Evolutionary conservation across 495 filamentous ascomycete species (phyloP).

Genomic region (Lasiosphaeriaceae sp.): DNA sequence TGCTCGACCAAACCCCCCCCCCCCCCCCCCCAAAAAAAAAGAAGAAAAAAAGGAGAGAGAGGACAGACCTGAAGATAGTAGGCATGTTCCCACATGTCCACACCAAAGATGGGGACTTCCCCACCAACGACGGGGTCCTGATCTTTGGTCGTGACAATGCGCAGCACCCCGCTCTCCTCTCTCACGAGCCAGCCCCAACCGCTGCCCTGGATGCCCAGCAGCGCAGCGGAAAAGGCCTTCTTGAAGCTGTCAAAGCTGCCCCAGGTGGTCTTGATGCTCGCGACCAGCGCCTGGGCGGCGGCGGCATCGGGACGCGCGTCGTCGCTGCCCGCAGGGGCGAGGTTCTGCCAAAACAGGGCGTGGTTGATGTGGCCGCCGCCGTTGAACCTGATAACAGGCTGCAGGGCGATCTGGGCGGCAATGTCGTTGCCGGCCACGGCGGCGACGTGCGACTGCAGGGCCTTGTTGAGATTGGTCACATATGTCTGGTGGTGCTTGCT

Average conservation of each 20-base stretch:
- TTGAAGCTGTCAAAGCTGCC: constrained; percentile 71
- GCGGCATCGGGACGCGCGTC: constrained; percentile 60
- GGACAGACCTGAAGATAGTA: constrained; percentile 78
- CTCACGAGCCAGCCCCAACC: constrained; percentile 92
- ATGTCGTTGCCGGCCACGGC: constrained; percentile 46
- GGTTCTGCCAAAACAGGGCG: constrained; percentile 88
- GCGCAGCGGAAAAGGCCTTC: constrained; percentile 69
- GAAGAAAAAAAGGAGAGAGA: constrained; percentile 37
- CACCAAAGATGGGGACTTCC: constrained; percentile 79
- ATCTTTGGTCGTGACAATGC: constrained; percentile 79
- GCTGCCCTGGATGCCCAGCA: constrained; percentile 51
- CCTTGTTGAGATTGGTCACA: constrained; percentile 65
- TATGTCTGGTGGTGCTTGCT: constrained; percentile 70
- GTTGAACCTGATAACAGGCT: constrained; percentile 82
- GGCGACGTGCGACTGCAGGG: constrained; percentile 48
- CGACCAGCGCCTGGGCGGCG: constrained; percentile 55
- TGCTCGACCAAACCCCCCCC: too few relatives aligned
- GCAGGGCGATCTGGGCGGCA: constrained; percentile 66
- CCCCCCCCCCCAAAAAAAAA: not conserved
- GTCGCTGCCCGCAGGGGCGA: constrained; percentile 64
- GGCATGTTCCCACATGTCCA: constrained; percentile 89
- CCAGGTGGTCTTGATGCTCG: constrained; percentile 59
- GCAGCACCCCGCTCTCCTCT: constrained; percentile 69
- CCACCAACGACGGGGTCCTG: constrained; percentile 92
- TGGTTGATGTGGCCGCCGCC: constrained; percentile 93